Base-by-base conservation (phyloP, 345 rosid species). In the Salix udensis region DNA sequence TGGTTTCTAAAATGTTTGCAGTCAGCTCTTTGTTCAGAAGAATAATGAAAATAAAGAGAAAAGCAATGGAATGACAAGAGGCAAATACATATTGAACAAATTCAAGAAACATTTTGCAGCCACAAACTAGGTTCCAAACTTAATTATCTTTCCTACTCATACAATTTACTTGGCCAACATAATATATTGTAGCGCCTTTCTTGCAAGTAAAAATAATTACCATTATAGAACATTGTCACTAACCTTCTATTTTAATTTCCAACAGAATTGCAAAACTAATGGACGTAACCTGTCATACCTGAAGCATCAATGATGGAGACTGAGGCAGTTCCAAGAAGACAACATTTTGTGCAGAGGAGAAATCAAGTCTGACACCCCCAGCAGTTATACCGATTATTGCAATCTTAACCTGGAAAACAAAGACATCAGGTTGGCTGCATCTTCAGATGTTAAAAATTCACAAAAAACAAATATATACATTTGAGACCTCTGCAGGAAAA, bases 321-420 rank as follows among this genome's bases (percentile, higher is more conserved):
- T 89, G 88, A 74, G 98, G 97, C 86, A 95, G 80, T 88, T 95
- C 98, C 84, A 95, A 69, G 81, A 95, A 95, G 80, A 91, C 96
- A 76, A 95, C 97, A 84, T 87, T 88, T 77, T 88, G 88, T 7
- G 97, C 98, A 34, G 97, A 84, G 65, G 98, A 95, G 82, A 95
- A 89, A 86, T 95, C 87, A 74, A 95, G 97, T 81, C 98, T 97
- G 79, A 91, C 96, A 50, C 98, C 97, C 16, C 97, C 98, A 36
- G 98, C 98, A 74, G 90, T 91, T 82, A 89, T 79, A 37, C 98
- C 97, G 84, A 95, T 88, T 76, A 95, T 88, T 74, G 98, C 97
- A 81, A 95, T 79, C 81, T 90, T 91, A 65, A 89, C 86, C 98
- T 92, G 86, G 80, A 73, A 71, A 78, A 36, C 18, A 60, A 68